Evolutionary conservation across 1,284 basidiomycete species (phyloP), one percentile per base, ranked within the genome.

Genomic region (Grifola frondosa): DNA sequence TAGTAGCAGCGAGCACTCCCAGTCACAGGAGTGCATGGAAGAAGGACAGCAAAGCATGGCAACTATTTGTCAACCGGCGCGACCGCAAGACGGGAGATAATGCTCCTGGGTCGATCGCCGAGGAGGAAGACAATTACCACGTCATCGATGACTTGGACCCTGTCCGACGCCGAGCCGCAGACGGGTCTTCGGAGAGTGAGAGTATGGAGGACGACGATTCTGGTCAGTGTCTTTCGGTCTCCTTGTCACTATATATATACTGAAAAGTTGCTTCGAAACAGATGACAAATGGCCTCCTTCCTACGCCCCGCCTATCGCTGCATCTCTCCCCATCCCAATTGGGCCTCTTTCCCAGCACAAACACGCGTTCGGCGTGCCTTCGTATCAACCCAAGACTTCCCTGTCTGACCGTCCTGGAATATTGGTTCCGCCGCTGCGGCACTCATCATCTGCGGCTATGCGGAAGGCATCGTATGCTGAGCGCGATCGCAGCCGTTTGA

Each of bases 11-110:
- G 23, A 71, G 77, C 61, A 78, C 71, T 17, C 82, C 85, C 0
- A 88, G 81, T 52, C 86, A 88, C 59, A 71, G 84, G 44, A 76
- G 71, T 13, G 78, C 79, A 6, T 88, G 86, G 86, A 78, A 70
- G 56, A 73, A 73, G 50, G 72, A 78, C 55, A 75, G 80, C 52
- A 75, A 71, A 50, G 77, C 80, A 16, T 88, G 83, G 82, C 71
- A 78, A 49, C 60, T 74, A 12, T 84, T 87, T 53, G 70, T 77
- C 22, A 71, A 69, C 48, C 69, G 75, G 37, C 65, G 69, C 30
- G 59, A 64, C 33, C 56, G 58, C 17, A 67, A 65, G 36, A 59
- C 49, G 8, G 45, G 59, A n/a, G 60, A 64, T n/a, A 50, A 56
- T 9, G 59, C 62, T 17, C 64, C 61, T 12, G 59, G 56, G 11